Conservation (phyloP, 2,329 filamentous ascomycete species). For the Aspergillus ochraceus region DNA sequence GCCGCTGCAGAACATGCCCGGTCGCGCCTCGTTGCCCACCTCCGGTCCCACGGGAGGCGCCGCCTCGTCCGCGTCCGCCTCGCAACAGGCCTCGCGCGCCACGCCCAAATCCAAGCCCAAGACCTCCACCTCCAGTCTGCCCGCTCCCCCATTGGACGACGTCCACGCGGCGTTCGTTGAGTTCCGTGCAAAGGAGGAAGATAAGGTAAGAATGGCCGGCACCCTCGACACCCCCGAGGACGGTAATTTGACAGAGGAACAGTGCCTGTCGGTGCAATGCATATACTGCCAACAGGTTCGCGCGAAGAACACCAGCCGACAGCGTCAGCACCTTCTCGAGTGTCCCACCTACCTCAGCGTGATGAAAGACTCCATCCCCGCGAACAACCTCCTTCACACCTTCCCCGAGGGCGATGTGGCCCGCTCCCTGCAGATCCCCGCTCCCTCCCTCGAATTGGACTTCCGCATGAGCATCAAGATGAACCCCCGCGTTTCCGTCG, state of each 20-base stretch:
- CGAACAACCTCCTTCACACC: slow-evolving; percentile 52
- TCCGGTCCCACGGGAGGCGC: slow-evolving; percentile 32
- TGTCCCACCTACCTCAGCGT: slow-evolving; percentile 52
- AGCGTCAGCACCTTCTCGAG: slow-evolving; percentile 51
- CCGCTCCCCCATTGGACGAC: slow-evolving; percentile 49
- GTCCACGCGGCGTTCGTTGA: slow-evolving; percentile 52
- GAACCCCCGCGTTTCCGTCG: slow-evolving; percentile 51
- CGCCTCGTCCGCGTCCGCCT: slow-evolving; percentile 29
- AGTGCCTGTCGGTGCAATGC: slow-evolving; percentile 52
- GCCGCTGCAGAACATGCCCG: slow-evolving; percentile 41
- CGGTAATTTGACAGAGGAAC: slow-evolving; percentile 12
- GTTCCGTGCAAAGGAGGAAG: slow-evolving; percentile 49
- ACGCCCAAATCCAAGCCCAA: slow-evolving; percentile 42
- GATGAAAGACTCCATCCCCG: slow-evolving; percentile 54
- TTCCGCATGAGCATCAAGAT: slow-evolving; percentile 56
- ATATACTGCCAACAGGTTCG: slow-evolving; percentile 53
- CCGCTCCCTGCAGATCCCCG: slow-evolving; percentile 48
- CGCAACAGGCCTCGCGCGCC: slow-evolving; percentile 34
- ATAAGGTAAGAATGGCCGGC: slow-evolving; percentile 36
- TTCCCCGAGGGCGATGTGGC: slow-evolving; percentile 52
- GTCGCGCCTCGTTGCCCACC: slow-evolving; percentile 41
- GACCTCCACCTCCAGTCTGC: slow-evolving; percentile 41
- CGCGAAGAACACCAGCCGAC: slow-evolving; percentile 52
- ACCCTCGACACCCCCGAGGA: neutral
- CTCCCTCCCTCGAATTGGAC: slow-evolving; percentile 51